Evolutionary conservation across 2,329 filamentous ascomycete species (phyloP).

Genomic region (Aspergillus pseudotamarii): DNA sequence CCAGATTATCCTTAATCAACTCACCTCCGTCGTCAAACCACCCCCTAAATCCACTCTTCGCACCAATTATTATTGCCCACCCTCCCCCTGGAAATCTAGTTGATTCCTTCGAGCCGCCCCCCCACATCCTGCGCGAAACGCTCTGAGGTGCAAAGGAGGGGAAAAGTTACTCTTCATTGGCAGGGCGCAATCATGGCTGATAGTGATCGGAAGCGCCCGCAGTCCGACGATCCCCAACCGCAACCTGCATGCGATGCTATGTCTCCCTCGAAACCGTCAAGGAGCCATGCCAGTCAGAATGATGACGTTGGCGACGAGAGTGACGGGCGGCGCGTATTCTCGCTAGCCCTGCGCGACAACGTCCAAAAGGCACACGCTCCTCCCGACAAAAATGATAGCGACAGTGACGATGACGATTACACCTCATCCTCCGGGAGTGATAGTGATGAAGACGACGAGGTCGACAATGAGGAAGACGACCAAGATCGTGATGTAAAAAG

Average conservation of each 20-base stretch:
- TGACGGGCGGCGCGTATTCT: constrained; percentile 6
- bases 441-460: constrained; percentile 27
- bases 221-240: constrained; percentile 11
- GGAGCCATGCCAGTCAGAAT: neutral
- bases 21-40: neutral
- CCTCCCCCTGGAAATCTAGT: neutral
- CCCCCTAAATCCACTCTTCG: constrained; percentile 6
- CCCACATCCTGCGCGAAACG: constrained; percentile 3
- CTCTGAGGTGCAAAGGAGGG: constrained; percentile 2
- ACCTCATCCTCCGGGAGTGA: constrained; percentile 29
- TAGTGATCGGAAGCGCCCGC: constrained; percentile 19
- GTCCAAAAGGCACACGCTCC: neutral
- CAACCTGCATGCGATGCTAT: constrained; percentile 2
- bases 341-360: neutral
- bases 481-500: constrained; percentile 12
- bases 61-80: constrained; percentile 1
- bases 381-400: constrained; percentile 9
- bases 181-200: constrained; percentile 19
- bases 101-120: neutral
- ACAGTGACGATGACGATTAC: constrained; percentile 24
- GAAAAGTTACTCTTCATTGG: constrained; percentile 16
- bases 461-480: constrained; percentile 24
- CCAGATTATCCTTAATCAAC: constrained; percentile 4
- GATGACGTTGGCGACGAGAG: neutral
- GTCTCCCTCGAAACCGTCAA: constrained; percentile 13